A percentile compares a stretch with the other conserved stretches of the same genome.
Evolutionary conservation across 768 basidiomycete species (phyloP).

Genomic region (Termitomyces sp.): DNA sequence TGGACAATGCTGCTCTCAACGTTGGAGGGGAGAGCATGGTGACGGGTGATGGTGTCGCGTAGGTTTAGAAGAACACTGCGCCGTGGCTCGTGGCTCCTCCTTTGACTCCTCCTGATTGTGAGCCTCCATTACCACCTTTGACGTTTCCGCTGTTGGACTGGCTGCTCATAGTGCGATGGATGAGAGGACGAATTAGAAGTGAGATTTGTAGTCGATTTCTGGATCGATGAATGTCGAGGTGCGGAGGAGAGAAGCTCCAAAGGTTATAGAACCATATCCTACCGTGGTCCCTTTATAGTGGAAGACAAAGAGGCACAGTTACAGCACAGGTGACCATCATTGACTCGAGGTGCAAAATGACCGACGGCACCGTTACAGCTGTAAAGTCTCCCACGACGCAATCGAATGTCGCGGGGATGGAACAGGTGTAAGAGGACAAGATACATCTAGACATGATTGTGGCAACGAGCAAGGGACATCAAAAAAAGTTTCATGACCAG

Average conservation of each 20-base stretch:
- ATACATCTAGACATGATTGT: conserved; percentile 33
- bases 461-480: conserved; percentile 32
- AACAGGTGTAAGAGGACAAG: conserved; percentile 16
- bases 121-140: conserved; percentile 27
- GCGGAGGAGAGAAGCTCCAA: conserved; percentile 14
- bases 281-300: conserved; percentile 22
- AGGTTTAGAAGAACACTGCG: conserved; percentile 57
- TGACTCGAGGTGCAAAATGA: conserved; percentile 35
- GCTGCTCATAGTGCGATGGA: conserved; percentile 27
- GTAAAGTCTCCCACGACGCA: conserved; percentile 20
- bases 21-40: background rate
- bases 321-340: conserved; percentile 29
- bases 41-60: background rate
- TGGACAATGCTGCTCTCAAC: background rate
- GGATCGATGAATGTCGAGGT: conserved; percentile 5
- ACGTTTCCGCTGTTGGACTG: conserved; percentile 34
- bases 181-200: conserved; percentile 7
- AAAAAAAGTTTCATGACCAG: conserved; percentile 25
- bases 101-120: conserved; percentile 40
- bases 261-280: conserved; percentile 27
- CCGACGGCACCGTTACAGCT: conserved; percentile 22
- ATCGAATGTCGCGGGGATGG: conserved; percentile 20
- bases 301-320: conserved; percentile 13
- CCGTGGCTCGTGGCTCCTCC: conserved; percentile 46
- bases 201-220: conserved; percentile 3